Conservation (phyloP, 768 basidiomycete genomes). For the Phlebiopsis flavidoalba region DNA sequence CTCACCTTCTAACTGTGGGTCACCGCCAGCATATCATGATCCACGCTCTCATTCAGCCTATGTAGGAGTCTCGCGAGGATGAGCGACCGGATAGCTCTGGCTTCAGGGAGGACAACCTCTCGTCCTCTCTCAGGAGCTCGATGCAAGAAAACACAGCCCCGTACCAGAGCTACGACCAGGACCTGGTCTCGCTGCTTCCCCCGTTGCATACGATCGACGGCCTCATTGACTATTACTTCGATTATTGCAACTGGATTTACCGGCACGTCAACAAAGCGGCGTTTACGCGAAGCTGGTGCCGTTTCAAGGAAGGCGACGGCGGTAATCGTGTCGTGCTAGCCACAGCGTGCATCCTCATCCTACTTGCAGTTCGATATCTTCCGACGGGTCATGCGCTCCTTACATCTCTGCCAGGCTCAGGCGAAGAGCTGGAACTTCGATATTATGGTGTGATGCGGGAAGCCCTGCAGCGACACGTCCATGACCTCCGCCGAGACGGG, state of each 20-base stretch:
- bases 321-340: conserved; percentile 67
- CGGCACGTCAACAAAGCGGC: conserved; percentile 64
- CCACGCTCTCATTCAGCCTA: neutral
- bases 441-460: conserved; percentile 67
- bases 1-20: conserved; percentile 60
- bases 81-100: conserved; percentile 12
- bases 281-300: conserved; percentile 63
- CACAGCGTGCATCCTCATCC: conserved; percentile 71
- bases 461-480: conserved; percentile 56
- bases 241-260: conserved; percentile 87
- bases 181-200: conserved; percentile 65
- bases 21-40: neutral
- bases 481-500: conserved; percentile 33
- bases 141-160: conserved; percentile 33
- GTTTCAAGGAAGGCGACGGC: conserved; percentile 62
- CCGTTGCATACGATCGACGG: conserved; percentile 64
- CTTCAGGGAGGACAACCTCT: conserved; percentile 11
- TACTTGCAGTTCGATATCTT: conserved; percentile 67
- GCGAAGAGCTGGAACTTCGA: conserved; percentile 56
- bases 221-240: conserved; percentile 73
- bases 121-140: conserved; percentile 10
- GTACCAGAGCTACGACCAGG: conserved; percentile 50
- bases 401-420: conserved; percentile 40
- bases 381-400: conserved; percentile 61
- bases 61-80: conserved; percentile 14